A percentile compares a stretch with the other conserved stretches of the same genome.
phyloP scores from a whole-genome alignment of 495 filamentous ascomycete species.

The Letharia columbiana region DNA sequence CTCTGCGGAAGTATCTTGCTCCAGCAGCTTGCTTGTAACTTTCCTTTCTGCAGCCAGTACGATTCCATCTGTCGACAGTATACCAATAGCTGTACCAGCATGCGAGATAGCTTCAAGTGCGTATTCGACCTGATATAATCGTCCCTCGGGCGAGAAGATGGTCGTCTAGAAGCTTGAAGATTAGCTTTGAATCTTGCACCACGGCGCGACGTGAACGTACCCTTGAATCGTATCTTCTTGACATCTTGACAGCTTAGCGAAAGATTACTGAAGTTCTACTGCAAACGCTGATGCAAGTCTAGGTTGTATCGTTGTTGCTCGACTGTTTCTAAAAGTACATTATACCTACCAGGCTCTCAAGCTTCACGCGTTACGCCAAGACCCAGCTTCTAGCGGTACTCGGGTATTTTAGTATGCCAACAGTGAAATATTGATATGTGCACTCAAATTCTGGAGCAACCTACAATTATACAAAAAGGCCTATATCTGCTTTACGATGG shows the following conservation, averaged over 20 bases:
- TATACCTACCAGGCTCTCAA: conserved; percentile 14
- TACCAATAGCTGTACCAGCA: conserved; percentile 91
- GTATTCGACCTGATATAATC: conserved; percentile 98
- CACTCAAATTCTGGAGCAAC: background rate
- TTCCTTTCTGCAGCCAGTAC: conserved; percentile 98
- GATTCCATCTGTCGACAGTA: conserved; percentile 95
- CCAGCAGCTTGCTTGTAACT: conserved; percentile 96
- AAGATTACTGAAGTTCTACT: background rate
- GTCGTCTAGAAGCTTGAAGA: conserved; percentile 66
- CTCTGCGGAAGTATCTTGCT: conserved; percentile 98
- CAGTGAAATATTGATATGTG: background rate
- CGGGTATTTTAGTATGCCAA: background rate
- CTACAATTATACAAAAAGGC: background rate
- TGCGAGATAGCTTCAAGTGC: conserved; percentile 97
- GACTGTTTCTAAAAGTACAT: background rate
- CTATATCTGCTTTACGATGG: conserved; percentile 24
- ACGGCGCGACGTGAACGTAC: conserved; percentile 44
- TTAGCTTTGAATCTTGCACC: conserved; percentile 29
- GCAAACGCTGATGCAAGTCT: background rate
- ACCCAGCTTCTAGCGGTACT: background rate
- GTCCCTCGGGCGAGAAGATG: conserved; percentile 98
- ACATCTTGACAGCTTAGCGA: conserved; percentile 51
- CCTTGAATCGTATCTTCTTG: conserved; percentile 95
- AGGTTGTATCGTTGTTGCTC: background rate
- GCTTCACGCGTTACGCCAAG: conserved; percentile 16